Evolutionary conservation across 2,329 filamentous ascomycete species (phyloP), one percentile per base, ranked within the genome.

Genomic region (Pseudonectria foliicola): DNA sequence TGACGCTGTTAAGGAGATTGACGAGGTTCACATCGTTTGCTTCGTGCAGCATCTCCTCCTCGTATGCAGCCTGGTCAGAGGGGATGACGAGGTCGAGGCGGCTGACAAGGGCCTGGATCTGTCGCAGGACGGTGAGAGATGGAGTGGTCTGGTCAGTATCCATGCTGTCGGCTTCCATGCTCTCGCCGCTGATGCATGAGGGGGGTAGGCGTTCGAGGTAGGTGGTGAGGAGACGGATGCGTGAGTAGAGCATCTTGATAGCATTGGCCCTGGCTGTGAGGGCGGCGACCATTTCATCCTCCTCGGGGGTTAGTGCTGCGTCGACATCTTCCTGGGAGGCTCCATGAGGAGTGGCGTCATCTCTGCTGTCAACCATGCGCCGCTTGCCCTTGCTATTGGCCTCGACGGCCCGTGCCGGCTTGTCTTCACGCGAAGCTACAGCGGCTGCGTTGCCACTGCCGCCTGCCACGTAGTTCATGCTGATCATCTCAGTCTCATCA

Each of bases 401-500:
- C 31, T 71, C 68, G 7, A 70, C 61, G 26, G 65, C 62, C 29
- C 57, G 56, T 28, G 54, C 54, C 3, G 57, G 55, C n/a, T 63
- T 55, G 37, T 68, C 67, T 37, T 68, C 66, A 49, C 61, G 64
- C 35, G 50, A 44, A 8, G 50, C 46, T 18, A 77, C 66, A 23
- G 77, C 77, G 10, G 83, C 80, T 15, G 88, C 89, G 52, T 85
- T 90, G 31, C 85, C 85, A 30, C 84, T 85, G 26, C 85, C 86
- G 34, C 82, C 80, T 1, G 90, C 89, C 13, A 98, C 83, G 46
- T 89, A 94, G 60, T 95, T 88, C 53, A 98, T 85, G 48, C 85
- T 85, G 46, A 98, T 96, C 88, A 95, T 95, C 61, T 98, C 92
- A 2, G 89, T 89, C 59, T 96, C 89, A 8, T 86, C 87, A 0